Conservation (phyloP, 2,329 filamentous ascomycete species). For the Colletotrichum phormii region DNA sequence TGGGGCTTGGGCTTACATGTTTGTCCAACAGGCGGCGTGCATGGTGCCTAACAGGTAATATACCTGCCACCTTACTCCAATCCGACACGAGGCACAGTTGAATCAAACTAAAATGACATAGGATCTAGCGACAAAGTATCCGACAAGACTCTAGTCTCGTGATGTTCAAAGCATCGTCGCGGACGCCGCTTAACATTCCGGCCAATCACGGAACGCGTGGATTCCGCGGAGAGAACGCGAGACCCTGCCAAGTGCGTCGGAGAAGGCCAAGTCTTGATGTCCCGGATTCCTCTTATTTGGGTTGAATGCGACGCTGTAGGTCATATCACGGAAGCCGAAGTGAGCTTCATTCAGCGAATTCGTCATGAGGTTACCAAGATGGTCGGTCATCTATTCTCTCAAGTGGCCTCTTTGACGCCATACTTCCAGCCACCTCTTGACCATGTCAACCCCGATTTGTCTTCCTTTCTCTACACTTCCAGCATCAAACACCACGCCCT, state of each 20-base stretch:
- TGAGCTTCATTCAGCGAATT: background rate
- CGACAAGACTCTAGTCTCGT: background rate
- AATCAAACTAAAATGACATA: too few species aligned
- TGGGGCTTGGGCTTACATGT: background rate
- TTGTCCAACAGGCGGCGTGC: background rate
- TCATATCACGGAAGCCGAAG: background rate
- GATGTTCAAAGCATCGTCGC: background rate
- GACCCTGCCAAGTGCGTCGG: background rate
- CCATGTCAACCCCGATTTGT: background rate
- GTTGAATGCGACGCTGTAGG: background rate
- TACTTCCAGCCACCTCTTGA: background rate
- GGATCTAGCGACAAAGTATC: too few species aligned
- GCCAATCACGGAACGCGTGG: too few species aligned
- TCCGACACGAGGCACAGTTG: background rate
- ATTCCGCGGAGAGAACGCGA: background rate
- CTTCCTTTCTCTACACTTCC: background rate
- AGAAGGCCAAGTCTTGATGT: background rate
- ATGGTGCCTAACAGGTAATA: background rate
- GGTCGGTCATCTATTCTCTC: background rate
- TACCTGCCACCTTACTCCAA: background rate
- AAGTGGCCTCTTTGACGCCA: background rate
- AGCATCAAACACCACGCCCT: background rate
- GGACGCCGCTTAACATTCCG: background rate
- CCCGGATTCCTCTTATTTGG: background rate
- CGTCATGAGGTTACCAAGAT: background rate